A percentile compares a stretch with the other conserved stretches of the same genome.
Conservation (phyloP, 495 filamentous ascomycete genomes). For the Astrocystis sublimbata region DNA sequence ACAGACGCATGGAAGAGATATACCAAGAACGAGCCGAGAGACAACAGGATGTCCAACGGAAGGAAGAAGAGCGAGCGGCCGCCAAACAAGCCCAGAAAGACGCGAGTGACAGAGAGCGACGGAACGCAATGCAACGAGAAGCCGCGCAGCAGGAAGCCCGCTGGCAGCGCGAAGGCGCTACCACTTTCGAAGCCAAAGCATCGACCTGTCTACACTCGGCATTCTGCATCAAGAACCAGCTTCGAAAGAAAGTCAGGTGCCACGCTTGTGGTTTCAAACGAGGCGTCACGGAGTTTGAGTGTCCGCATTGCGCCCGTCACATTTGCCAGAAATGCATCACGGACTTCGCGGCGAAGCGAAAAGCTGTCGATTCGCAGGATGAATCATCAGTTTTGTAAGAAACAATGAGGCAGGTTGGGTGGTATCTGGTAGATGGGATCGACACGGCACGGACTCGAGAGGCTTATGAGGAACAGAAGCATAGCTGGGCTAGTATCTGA, state of each 20-base stretch:
- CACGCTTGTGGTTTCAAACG: not conserved
- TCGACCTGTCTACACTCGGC: not conserved
- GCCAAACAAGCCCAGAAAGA: not conserved
- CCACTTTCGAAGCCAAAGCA: not conserved
- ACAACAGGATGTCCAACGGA: too few species aligned
- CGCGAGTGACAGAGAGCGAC: not conserved
- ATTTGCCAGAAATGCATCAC: conserved; percentile 5
- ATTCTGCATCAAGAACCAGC: not conserved
- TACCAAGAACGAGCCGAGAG: not conserved
- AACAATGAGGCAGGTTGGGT: too few species aligned
- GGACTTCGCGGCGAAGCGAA: not conserved
- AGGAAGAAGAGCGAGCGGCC: not conserved
- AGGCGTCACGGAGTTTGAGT: not conserved
- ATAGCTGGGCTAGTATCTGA: too few species aligned
- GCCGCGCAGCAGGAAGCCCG: not conserved
- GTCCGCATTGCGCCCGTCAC: not conserved
- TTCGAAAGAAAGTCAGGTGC: not conserved
- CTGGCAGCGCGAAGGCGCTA: not conserved
- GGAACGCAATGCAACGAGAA: not conserved
- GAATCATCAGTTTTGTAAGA: too few species aligned
- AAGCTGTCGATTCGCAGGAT: not conserved
- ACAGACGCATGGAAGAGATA: not conserved
- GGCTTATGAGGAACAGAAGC: too few species aligned
- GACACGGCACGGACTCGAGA: too few species aligned
- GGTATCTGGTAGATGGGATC: too few species aligned